Evolutionary conservation across 352 stramenopile genomes (phyloP), one percentile per base, ranked within the genome.

Genomic region (Phytophthora hybrid): DNA sequence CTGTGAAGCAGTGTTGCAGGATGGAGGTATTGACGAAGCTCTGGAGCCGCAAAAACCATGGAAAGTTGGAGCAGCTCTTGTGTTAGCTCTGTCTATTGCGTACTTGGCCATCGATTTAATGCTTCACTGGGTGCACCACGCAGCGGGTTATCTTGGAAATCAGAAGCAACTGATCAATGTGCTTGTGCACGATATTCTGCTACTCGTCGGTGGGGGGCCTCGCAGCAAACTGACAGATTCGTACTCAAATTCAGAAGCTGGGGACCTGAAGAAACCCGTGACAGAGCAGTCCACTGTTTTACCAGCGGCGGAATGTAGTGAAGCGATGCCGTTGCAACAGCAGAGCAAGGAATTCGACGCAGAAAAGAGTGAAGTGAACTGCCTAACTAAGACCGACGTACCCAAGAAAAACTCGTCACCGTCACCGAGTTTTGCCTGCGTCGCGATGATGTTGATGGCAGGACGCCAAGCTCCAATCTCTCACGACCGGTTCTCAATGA

Each of bases 361-460:
- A 55, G 19, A 46, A 2, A 32, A 69, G 2, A 46, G 32, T 9
- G 59, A 49, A 19, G 11, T n/a, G 14, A 70, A 57, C 1, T 19
- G n/a, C n/a, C 9, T 54, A 54, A 5, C 47, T 21, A 9, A 31
- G 47, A 9, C 6, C 8, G 19, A 18, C 5, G 14, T 14, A 31
- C 14, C 9, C 9, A 54, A 16, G 19, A 54, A 23, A 11, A 51
- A 21, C 2, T 29, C 47, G 57, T 49, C 37, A 53, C 37, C 52
- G n/a, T 58, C 34, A 19, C 59, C 63, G 0, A 89, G 73, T 59
- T 89, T 89, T 49, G 69, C 78, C 5, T 84, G 76, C 29, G 73
- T 73, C 5, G 79, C 82, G 14, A 84, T 87, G 78, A 61, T 80
- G 46, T 54, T 89, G 26, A 73, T 83, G 64, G 65, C 82, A 53